Conservation (phyloP, 306 rosid species). For the Begonia fuchsioides region DNA sequence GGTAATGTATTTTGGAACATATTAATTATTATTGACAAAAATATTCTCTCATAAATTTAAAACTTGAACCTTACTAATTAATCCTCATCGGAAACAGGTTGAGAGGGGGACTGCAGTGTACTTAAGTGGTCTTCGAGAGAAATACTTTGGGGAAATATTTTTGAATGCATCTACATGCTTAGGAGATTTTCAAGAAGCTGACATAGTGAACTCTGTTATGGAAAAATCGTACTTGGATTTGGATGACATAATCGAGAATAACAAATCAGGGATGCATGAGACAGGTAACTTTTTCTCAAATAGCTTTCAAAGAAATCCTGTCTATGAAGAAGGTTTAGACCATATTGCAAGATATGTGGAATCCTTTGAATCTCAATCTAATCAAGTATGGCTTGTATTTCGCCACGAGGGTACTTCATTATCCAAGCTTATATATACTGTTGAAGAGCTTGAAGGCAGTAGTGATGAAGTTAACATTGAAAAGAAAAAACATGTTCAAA, state of each 20-base stretch:
- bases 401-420: slow-evolving; percentile 66
- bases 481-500: slow-evolving; percentile 38
- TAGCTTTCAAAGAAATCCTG: slow-evolving; percentile 16
- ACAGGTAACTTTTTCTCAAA: slow-evolving; percentile 19
- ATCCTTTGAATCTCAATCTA: slow-evolving; percentile 77
- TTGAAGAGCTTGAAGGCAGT: slow-evolving; percentile 32
- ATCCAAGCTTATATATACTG: slow-evolving; percentile 70
- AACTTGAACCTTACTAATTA: slow-evolving; percentile 6
- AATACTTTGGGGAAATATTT: slow-evolving; percentile 79
- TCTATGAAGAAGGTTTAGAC: slow-evolving; percentile 70
- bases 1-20: no score
- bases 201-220: slow-evolving; percentile 27
- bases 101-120: slow-evolving; percentile 89
- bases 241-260: slow-evolving; percentile 15
- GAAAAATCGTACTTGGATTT: slow-evolving; percentile 29
- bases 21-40: no score
- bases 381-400: slow-evolving; percentile 94
- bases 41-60: background rate
- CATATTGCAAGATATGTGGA: slow-evolving; percentile 95
- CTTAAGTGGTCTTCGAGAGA: slow-evolving; percentile 86
- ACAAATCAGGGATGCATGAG: slow-evolving; percentile 14
- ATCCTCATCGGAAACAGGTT: slow-evolving; percentile 40
- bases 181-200: slow-evolving; percentile 36
- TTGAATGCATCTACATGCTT: slow-evolving; percentile 56
- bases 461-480: slow-evolving; percentile 34